Evolutionary conservation across 1,284 basidiomycete species (phyloP).

Genomic region (Melampsora americana): DNA sequence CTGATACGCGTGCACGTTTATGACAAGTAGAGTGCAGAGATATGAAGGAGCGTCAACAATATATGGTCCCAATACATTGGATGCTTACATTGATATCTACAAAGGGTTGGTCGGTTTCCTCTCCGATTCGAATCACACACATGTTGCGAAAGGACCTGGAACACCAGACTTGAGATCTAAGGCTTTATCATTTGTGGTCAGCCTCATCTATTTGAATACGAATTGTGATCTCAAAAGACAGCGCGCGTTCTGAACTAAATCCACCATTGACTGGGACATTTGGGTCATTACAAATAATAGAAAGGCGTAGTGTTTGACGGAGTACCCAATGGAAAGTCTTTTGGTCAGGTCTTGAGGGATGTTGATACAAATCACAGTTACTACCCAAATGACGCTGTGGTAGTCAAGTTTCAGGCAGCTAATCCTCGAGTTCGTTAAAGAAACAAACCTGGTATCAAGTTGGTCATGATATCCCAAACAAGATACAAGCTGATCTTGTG

Average conservation of each 20-base stretch:
- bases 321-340: constrained; percentile 62
- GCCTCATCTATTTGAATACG: constrained; percentile 34
- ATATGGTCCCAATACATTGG: constrained; percentile 73
- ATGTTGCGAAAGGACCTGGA: constrained; percentile 64
- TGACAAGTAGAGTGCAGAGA: constrained; percentile 72
- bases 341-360: constrained; percentile 67
- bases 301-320: constrained; percentile 65
- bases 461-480: not conserved
- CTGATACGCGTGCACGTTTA: constrained; percentile 59
- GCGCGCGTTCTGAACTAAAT: no score
- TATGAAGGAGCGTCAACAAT: constrained; percentile 79
- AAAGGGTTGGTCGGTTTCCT: constrained; percentile 65
- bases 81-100: constrained; percentile 75
- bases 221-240: not conserved
- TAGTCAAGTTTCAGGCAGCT: constrained; percentile 68
- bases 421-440: constrained; percentile 65
- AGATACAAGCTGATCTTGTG: not conserved
- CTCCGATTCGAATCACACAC: constrained; percentile 59
- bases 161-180: constrained; percentile 65
- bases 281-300: constrained; percentile 54
- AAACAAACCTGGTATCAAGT: not conserved
- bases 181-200: constrained; percentile 67
- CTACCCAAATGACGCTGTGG: constrained; percentile 62
- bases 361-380: constrained; percentile 61
- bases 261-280: no score